These are phyloP conservation scores for Pythium sukuiense DNA, from an alignment of 352 stramenopile genomes.

Conservation along the genomic window DNA sequence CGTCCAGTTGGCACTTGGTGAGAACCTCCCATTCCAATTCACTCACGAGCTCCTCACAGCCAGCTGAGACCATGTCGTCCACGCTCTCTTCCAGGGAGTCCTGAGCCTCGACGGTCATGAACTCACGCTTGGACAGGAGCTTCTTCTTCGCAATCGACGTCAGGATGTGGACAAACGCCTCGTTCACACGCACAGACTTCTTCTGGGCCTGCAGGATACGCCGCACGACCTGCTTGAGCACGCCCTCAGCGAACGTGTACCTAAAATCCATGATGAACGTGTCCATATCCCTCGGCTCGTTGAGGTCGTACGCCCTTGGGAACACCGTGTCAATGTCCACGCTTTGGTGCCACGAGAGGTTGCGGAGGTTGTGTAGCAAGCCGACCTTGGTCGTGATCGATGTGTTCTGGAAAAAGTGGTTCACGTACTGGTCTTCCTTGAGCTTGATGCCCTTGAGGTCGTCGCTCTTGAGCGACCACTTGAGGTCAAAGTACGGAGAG, in stretches of 20 bases:
- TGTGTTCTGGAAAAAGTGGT: constrained; percentile 92
- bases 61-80: constrained; percentile 33
- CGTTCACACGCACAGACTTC: constrained; percentile 39
- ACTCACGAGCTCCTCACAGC: constrained; percentile 56
- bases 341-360: constrained; percentile 78
- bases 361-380: constrained; percentile 82
- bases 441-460: constrained; percentile 81
- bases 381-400: constrained; percentile 92
- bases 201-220: constrained; percentile 16
- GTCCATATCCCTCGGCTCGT: constrained; percentile 78
- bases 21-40: constrained; percentile 81
- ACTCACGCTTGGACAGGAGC: constrained; percentile 42
- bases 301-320: constrained; percentile 90
- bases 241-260: constrained; percentile 73
- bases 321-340: constrained; percentile 84
- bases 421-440: constrained; percentile 86
- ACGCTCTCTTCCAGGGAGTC: constrained; percentile 65
- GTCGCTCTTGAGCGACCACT: constrained; percentile 90
- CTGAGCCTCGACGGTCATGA: constrained; percentile 2
- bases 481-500: constrained; percentile 90
- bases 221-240: constrained; percentile 75
- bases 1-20: constrained; percentile 43
- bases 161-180: constrained; percentile 59
- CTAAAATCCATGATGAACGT: constrained; percentile 91
- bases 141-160: constrained; percentile 56